phyloP scores from a whole-genome alignment of 345 rosid genomes.

The Eucalyptus cloeziana region DNA sequence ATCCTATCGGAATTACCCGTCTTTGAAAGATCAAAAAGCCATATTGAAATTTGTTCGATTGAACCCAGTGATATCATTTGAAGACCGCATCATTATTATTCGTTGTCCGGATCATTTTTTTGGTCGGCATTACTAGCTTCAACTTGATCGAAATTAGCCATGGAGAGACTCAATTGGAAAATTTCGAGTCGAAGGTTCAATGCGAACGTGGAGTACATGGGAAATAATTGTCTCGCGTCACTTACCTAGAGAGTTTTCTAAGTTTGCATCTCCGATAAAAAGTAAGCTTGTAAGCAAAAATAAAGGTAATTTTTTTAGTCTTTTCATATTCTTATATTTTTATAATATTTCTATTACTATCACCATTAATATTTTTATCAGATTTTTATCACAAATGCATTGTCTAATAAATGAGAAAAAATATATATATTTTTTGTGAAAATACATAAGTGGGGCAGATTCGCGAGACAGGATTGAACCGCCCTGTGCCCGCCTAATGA shows the following conservation, averaged over 20 bases:
- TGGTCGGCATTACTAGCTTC: too few relatives aligned
- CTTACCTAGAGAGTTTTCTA: not conserved
- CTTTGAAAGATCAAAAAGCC: too few relatives aligned
- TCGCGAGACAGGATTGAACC: not conserved
- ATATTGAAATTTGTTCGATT: too few relatives aligned
- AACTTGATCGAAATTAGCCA: too few relatives aligned
- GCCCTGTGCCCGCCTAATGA: not conserved
- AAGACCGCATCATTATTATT: too few relatives aligned
- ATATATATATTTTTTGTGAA: too few relatives aligned
- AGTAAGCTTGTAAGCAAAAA: not conserved
- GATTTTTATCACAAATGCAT: not conserved
- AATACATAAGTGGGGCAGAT: not conserved
- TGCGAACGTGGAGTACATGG: not conserved
- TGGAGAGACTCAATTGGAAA: too few relatives aligned
- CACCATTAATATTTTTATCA: not conserved
- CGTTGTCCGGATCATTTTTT: rapidly evolving
- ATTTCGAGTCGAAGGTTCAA: too few relatives aligned
- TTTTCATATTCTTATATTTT: not conserved
- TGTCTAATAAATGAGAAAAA: too few relatives aligned
- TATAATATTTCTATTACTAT: too few relatives aligned
- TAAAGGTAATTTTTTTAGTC: not conserved
- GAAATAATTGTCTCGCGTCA: too few relatives aligned
- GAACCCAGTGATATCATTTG: not conserved
- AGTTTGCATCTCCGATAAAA: not conserved
- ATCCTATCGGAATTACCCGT: not conserved